Evolutionary conservation across 148 eudicot genomes (phyloP), one percentile per base, ranked within the genome.

Genomic region (Cornus suecica): DNA sequence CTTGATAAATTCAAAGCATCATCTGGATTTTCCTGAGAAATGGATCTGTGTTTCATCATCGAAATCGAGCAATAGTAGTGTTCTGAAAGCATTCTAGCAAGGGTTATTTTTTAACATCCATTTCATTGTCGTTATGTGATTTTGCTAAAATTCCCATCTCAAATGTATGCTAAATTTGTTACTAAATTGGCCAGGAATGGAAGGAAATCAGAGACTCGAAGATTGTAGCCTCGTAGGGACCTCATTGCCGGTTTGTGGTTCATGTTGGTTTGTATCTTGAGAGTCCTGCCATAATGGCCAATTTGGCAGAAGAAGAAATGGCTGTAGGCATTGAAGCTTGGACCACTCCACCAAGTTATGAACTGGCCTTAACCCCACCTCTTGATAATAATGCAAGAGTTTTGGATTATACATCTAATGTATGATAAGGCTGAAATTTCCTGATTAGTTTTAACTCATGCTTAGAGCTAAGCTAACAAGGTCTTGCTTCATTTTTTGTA

Each of bases 301-400:
- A 52, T 52, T 52, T 52, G 58, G 18, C 22, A 9, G 58, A 52
- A 14, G 58, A 52, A 14, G 58, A 52, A 15, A 14, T 52, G 58
- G 20, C 58, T 14, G 58, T 14, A 52, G 58, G 58, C 58, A 52
- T 52, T 20, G 58, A 52, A 20, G 22, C 20, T 52, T 52, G 58
- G 58, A 52, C 58, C 58, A 52, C 22, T 20, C 16, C 22, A 13
- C 58, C 72, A 41, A 68, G 31, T 13, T 11, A 70, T 70, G 73
- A 48, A 70, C 73, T 70, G 73, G 73, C 54, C 31, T 70, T 14
- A 52, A 26, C 73, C 73, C 73, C 32, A 70, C 73, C 48, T 45
- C 30, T 69, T 65, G 61, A 70, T 26, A 70, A 48, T 70, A 48
- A 25, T 27, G 24, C 60, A 70, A 52, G 61, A 52, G 20, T 10